Percentiles rank a stretch among this genome's conserved stretches.
Conservation (phyloP, 1,284 basidiomycete species). For the Ceratobasidium sp. region DNA sequence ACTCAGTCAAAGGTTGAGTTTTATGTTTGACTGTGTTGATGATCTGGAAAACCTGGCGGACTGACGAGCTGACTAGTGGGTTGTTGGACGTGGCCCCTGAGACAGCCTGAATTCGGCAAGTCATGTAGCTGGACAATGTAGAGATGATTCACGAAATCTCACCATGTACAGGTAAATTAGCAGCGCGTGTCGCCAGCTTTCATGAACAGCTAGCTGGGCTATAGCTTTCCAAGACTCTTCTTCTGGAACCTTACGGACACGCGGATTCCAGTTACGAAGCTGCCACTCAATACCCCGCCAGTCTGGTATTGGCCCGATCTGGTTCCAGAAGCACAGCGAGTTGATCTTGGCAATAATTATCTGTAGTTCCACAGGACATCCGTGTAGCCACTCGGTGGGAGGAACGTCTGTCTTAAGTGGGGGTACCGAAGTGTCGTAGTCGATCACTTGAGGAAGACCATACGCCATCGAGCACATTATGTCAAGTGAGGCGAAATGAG, state of each 20-base stretch:
- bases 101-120: not conserved
- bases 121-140: not conserved
- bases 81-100: conserved; percentile 22
- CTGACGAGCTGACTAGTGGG: conserved; percentile 17
- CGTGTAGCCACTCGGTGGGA: conserved; percentile 35
- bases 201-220: conserved; percentile 19
- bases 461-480: conserved; percentile 21
- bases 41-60: conserved; percentile 17
- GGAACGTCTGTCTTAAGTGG: not conserved
- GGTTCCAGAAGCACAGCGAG: not conserved
- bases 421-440: conserved; percentile 22
- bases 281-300: conserved; percentile 14
- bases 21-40: not conserved
- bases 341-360: conserved; percentile 19
- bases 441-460: too few relatives aligned
- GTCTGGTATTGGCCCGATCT: not conserved
- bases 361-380: conserved; percentile 19
- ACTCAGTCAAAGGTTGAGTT: not conserved
- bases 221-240: conserved; percentile 6
- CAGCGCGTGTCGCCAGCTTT: conserved; percentile 34
- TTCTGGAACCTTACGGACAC: not conserved
- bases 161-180: conserved; percentile 37
- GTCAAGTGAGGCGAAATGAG: conserved; percentile 11
- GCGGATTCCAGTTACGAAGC: not conserved
- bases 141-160: not conserved